These are phyloP conservation scores for Aspergillus taichungensis DNA, from an alignment of 495 filamentous ascomycete species.

Conservation along the genomic window DNA sequence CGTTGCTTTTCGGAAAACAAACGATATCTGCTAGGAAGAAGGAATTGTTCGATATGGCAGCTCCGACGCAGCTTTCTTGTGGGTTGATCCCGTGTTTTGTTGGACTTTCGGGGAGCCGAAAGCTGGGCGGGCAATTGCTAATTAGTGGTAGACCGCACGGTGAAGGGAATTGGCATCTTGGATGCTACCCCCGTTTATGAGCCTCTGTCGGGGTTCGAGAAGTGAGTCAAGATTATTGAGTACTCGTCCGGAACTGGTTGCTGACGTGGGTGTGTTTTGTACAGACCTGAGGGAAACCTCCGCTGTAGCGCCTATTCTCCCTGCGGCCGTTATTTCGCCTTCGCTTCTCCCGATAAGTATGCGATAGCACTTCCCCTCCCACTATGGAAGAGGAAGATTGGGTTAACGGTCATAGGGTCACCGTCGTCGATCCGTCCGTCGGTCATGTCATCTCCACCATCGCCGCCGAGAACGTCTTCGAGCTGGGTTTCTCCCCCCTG, in stretches of 20 bases:
- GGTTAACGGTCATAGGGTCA: slow-evolving; percentile 49
- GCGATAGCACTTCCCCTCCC: slow-evolving; percentile 1
- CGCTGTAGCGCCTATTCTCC: slow-evolving; percentile 93
- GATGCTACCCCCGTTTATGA: slow-evolving; percentile 85
- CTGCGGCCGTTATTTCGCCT: slow-evolving; percentile 90
- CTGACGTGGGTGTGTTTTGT: slow-evolving; percentile 15
- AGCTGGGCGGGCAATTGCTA: slow-evolving; percentile 10
- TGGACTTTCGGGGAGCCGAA: not conserved
- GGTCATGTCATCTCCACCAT: slow-evolving; percentile 71
- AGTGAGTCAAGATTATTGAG: slow-evolving; percentile 28
- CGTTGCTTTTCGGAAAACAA: no score
- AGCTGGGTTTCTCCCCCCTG: slow-evolving; percentile 85
- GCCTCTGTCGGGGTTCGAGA: slow-evolving; percentile 70
- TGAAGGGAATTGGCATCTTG: slow-evolving; percentile 90
- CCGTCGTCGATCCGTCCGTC: slow-evolving; percentile 70
- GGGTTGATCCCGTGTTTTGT: slow-evolving; percentile 20
- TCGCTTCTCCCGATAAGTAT: slow-evolving; percentile 78
- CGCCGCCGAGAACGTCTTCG: slow-evolving; percentile 73
- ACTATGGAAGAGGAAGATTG: not conserved
- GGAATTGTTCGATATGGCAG: slow-evolving; percentile 53
- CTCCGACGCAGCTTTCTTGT: slow-evolving; percentile 84
- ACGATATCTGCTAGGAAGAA: no score
- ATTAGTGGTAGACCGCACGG: slow-evolving; percentile 61
- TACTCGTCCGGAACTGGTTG: not conserved
- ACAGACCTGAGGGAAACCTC: slow-evolving; percentile 82